Evolutionary conservation across 2,329 filamentous ascomycete genomes (phyloP).

Genomic region (Stromatinia cepivora): DNA sequence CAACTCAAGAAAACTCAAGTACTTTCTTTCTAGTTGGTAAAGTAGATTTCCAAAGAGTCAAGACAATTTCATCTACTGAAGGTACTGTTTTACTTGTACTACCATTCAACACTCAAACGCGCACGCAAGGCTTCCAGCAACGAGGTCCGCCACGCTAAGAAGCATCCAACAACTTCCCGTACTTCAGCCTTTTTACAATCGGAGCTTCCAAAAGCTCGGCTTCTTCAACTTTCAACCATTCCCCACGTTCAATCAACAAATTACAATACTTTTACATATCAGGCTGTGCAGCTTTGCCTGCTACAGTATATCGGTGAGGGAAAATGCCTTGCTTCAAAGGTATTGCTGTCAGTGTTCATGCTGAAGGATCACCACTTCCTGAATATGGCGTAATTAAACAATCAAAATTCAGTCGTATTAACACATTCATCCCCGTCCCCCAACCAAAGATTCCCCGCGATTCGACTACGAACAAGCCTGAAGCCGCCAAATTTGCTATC

Average conservation of each 20-base stretch:
- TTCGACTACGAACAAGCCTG: conserved; percentile 68
- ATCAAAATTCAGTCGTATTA: conserved; percentile 86
- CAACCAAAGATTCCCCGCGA: conserved; percentile 72
- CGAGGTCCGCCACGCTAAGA: conserved; percentile 8
- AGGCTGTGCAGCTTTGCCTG: conserved; percentile 35
- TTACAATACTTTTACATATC: conserved; percentile 20
- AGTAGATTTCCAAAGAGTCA: background rate
- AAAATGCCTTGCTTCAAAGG: conserved; percentile 96
- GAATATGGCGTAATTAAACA: conserved; percentile 96
- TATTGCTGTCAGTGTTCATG: conserved; percentile 96
- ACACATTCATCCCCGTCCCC: conserved; percentile 94
- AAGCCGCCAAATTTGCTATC: conserved; percentile 95
- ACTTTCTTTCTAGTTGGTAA: background rate
- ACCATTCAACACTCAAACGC: background rate
- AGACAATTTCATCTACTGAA: background rate
- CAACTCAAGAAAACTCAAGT: background rate
- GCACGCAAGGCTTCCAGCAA: conserved; percentile 11
- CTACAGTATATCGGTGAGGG: conserved; percentile 26
- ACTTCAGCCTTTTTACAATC: conserved; percentile 23
- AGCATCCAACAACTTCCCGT: background rate
- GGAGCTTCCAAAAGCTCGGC: conserved; percentile 21
- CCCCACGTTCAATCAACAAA: conserved; percentile 17
- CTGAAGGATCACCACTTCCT: conserved; percentile 74
- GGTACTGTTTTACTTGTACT: background rate
- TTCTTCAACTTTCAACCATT: conserved; percentile 18